phyloP scores from a whole-genome alignment of 2,329 filamentous ascomycete genomes.

The Penicillium brevicompactum region DNA sequence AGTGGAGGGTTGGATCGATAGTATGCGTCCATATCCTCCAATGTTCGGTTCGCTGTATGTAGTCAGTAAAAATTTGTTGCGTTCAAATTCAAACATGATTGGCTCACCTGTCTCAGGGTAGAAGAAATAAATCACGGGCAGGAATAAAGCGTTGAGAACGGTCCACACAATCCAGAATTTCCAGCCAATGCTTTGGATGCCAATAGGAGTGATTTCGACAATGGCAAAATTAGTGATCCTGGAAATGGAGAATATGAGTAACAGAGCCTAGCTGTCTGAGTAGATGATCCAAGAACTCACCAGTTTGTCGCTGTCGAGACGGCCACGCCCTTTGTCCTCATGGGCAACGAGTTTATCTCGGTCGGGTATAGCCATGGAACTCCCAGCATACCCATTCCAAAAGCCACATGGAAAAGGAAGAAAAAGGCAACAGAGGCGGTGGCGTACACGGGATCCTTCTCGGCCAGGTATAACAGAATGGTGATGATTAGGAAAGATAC shows the following conservation, averaged over 20 bases:
- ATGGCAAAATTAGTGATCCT: conserved; percentile 35
- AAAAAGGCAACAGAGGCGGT: conserved; percentile 16
- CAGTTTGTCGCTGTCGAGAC: conserved; percentile 54
- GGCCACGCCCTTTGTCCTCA: conserved; percentile 53
- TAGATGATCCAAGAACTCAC: conserved; percentile 37
- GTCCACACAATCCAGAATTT: conserved; percentile 51
- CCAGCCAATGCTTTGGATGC: conserved; percentile 45
- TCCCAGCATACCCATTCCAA: conserved; percentile 25
- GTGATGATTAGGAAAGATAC: conserved; percentile 57
- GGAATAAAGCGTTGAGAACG: conserved; percentile 49
- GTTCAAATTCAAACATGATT: not conserved
- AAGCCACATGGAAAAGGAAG: conserved; percentile 13
- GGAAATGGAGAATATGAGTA: not conserved
- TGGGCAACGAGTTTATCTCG: conserved; percentile 53
- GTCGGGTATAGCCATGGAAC: conserved; percentile 49
- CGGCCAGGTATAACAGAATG: conserved; percentile 40
- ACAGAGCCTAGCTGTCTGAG: not conserved
- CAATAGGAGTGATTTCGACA: conserved; percentile 49
- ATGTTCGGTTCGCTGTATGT: conserved; percentile 24
- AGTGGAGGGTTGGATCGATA: conserved; percentile 43
- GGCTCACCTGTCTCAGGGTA: conserved; percentile 36
- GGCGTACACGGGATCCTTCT: not conserved
- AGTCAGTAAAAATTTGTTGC: not conserved
- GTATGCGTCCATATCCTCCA: conserved; percentile 42
- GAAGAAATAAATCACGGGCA: conserved; percentile 50